Conservation (phyloP, 306 rosid species). For the Citrullus colocynthis region DNA sequence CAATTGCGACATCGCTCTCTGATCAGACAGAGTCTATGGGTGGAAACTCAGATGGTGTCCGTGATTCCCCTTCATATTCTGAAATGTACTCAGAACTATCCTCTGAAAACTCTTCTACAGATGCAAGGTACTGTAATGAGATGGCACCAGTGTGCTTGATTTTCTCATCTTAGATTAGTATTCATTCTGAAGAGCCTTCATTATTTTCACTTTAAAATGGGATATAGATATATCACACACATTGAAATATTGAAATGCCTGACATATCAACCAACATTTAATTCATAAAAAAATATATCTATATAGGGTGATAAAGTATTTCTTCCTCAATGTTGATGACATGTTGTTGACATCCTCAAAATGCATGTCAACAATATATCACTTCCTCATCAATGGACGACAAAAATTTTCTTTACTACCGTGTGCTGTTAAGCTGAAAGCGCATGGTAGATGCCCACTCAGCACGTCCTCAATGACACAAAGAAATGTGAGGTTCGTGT, state of each 20-base stretch:
- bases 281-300: background rate
- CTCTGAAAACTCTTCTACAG: slow-evolving; percentile 26
- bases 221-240: background rate
- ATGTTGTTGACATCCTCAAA: background rate
- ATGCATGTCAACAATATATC: background rate
- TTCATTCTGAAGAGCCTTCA: background rate
- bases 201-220: background rate
- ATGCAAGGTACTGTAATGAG: slow-evolving; percentile 33
- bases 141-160: background rate
- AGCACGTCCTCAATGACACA: background rate
- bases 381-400: background rate
- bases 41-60: slow-evolving; percentile 24
- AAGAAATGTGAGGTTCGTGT: background rate
- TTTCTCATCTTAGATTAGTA: background rate
- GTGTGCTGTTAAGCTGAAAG: background rate
- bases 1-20: slow-evolving; percentile 51
- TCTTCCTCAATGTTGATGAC: background rate
- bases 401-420: background rate
- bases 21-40: slow-evolving; percentile 26
- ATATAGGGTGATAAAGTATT: background rate
- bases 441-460: background rate
- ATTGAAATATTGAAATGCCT: background rate
- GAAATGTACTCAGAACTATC: slow-evolving; percentile 41
- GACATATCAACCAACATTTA: background rate
- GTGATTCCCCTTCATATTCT: slow-evolving; percentile 27